These are phyloP conservation scores for Neurospora tetrasperma DNA, from an alignment of 495 filamentous ascomycete species.

Conservation along the genomic window DNA sequence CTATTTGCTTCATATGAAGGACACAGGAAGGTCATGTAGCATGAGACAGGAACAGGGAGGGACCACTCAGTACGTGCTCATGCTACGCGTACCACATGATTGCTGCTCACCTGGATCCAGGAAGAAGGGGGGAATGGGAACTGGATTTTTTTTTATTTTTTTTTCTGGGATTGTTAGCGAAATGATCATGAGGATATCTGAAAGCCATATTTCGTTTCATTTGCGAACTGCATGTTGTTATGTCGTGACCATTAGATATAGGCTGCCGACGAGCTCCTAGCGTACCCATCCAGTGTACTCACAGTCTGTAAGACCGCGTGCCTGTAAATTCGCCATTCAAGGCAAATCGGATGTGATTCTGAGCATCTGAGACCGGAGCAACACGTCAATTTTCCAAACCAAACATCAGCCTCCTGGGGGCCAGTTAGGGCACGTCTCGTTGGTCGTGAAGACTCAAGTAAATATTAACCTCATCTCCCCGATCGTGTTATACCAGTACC, in stretches of 20 bases:
- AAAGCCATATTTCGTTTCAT: not conserved
- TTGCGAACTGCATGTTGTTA: not conserved
- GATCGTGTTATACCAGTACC: not conserved
- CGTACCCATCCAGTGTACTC: not conserved
- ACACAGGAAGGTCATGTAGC: not conserved
- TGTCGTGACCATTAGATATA: not conserved
- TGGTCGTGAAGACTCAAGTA: not conserved
- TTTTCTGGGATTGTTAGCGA: not conserved
- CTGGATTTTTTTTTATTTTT: not conserved
- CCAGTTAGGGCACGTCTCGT: not conserved
- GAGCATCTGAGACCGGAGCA: not conserved
- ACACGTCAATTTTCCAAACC: not conserved
- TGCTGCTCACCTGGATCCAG: not conserved
- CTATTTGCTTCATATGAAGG: not conserved
- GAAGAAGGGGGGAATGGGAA: not conserved
- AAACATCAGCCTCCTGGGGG: not conserved
- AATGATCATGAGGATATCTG: not conserved
- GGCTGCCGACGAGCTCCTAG: not conserved
- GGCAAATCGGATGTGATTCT: not conserved
- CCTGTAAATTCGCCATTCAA: not conserved
- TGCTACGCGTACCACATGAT: not conserved
- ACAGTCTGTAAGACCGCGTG: not conserved
- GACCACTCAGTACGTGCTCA: not conserved
- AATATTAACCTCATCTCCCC: not conserved
- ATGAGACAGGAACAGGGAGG: not conserved